Conservation (phyloP, 2,329 filamentous ascomycete species). For the Fusarium setosum region DNA sequence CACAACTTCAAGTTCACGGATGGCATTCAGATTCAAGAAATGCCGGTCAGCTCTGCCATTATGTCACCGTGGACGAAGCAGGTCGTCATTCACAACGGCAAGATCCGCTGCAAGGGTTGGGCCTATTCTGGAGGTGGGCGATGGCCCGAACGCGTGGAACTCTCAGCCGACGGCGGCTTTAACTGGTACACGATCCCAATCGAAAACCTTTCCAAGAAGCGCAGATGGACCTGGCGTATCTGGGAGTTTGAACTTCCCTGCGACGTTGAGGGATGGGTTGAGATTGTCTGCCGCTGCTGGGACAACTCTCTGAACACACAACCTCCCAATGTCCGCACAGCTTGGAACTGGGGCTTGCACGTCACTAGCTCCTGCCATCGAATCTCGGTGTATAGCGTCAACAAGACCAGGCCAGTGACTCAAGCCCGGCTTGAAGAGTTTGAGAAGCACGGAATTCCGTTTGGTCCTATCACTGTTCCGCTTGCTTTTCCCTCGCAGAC, state of each 20-base stretch:
- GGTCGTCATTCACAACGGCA: slow-evolving; percentile 70
- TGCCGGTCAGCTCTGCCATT: slow-evolving; percentile 76
- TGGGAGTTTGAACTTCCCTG: slow-evolving; percentile 74
- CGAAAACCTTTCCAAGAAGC: slow-evolving; percentile 71
- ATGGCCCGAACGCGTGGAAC: slow-evolving; percentile 72
- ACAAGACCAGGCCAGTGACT: slow-evolving; percentile 61
- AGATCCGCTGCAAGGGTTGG: slow-evolving; percentile 68
- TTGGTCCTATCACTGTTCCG: slow-evolving; percentile 66
- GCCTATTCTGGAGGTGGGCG: slow-evolving; percentile 68
- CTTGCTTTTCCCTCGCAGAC: slow-evolving; percentile 60
- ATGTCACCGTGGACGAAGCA: slow-evolving; percentile 72
- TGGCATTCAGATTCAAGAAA: slow-evolving; percentile 76
- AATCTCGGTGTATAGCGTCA: slow-evolving; percentile 72
- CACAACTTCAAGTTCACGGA: slow-evolving; percentile 70
- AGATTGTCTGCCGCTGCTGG: slow-evolving; percentile 69
- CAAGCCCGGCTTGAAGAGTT: slow-evolving; percentile 62
- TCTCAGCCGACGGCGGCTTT: slow-evolving; percentile 71
- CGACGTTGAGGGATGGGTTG: slow-evolving; percentile 70
- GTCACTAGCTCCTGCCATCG: slow-evolving; percentile 72
- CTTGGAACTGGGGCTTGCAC: slow-evolving; percentile 75
- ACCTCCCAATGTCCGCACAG: slow-evolving; percentile 62
- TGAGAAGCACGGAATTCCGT: slow-evolving; percentile 57
- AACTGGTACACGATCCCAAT: slow-evolving; percentile 73
- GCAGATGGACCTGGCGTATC: slow-evolving; percentile 71
- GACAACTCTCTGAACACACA: slow-evolving; percentile 72